A percentile compares a stretch with the other conserved stretches of the same genome.
Conservation (phyloP, 345 rosid genomes). For the Dimocarpus longan region DNA sequence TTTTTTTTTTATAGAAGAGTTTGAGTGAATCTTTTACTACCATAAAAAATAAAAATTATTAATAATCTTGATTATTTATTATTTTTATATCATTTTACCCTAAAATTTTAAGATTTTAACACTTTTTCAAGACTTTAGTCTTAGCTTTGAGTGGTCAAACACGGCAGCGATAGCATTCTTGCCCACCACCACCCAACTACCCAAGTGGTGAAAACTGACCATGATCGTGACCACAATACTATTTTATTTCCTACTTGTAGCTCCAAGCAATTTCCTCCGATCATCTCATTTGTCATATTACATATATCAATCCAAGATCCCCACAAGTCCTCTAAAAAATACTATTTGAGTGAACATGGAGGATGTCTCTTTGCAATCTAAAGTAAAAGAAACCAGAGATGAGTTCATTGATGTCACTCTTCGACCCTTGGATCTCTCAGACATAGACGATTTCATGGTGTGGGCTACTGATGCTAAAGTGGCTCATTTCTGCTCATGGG, state of each 20-base stretch:
- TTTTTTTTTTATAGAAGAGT: too few relatives aligned
- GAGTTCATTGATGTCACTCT: slow-evolving; percentile 34
- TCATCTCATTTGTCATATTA: background rate
- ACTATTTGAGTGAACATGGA: slow-evolving; percentile 17
- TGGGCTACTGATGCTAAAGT: slow-evolving; percentile 65
- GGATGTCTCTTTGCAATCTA: slow-evolving; percentile 9
- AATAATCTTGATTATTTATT: too few relatives aligned
- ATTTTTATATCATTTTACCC: too few relatives aligned
- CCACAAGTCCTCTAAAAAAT: too few relatives aligned
- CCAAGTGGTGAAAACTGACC: background rate
- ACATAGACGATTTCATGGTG: slow-evolving; percentile 67
- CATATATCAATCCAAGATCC: too few relatives aligned
- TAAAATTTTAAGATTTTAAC: too few relatives aligned
- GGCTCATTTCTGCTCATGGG: slow-evolving; percentile 54
- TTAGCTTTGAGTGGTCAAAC: background rate
- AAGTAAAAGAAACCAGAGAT: background rate
- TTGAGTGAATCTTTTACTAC: too few relatives aligned
- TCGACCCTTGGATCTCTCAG: slow-evolving; percentile 46
- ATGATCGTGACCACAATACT: too few relatives aligned
- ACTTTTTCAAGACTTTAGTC: too few relatives aligned
- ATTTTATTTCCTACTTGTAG: too few relatives aligned
- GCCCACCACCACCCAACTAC: background rate
- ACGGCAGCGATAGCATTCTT: background rate
- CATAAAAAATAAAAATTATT: too few relatives aligned
- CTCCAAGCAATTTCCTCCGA: background rate